Base-by-base conservation (phyloP, 1,139 yeast species). In the Meyerozyma guilliermondii region DNA sequence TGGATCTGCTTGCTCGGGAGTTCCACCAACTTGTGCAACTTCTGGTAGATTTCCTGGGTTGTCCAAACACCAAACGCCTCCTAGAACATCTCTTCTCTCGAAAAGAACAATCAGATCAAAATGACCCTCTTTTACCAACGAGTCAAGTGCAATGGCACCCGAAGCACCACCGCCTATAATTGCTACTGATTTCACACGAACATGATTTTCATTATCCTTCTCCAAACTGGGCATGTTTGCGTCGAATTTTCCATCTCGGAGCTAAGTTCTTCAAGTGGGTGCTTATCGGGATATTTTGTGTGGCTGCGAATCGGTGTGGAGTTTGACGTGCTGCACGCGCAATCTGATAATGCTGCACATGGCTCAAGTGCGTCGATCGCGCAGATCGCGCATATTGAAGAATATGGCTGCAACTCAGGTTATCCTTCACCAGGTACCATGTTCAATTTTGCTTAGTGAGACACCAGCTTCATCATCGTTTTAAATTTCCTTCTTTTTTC, bases 131-230 rank as follows among this genome's bases (percentile, higher is more conserved):
- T 59, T 48, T 1, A 71, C 65, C 33, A 75, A 53, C 0, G 79
- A 71, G 41, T 74, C 72, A 2, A 77, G 78, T n/a, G 63, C 65
- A 0, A 77, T 78, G 18, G 74, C 51, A 0, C 80, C 81, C 3
- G 69, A 59, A 1, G 79, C 78, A 0, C 81, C 81, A 4, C 76
- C 80, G 7, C 81, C 81, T 23, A 76, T 64, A 8, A 76, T 60
- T 3, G 78, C 78, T 5, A 51, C 41, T 31, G 46, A 42, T 27
- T 42, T 46, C 7, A 33, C 36, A 11, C 11, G 34, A 2, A 3
- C 10, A 5, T 6, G 24, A 3, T 3, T 20, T 18, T n/a, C 24
- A 33, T 11, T 9, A 2, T 33, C 36, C 5, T 16, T 17, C 4
- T n/a, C 24, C 2, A n/a, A 20, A 2, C 16, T 20, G 14, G 36